Base-by-base conservation (phyloP, 805 yeast genomes). In the Kodamaea jinghongensis region DNA sequence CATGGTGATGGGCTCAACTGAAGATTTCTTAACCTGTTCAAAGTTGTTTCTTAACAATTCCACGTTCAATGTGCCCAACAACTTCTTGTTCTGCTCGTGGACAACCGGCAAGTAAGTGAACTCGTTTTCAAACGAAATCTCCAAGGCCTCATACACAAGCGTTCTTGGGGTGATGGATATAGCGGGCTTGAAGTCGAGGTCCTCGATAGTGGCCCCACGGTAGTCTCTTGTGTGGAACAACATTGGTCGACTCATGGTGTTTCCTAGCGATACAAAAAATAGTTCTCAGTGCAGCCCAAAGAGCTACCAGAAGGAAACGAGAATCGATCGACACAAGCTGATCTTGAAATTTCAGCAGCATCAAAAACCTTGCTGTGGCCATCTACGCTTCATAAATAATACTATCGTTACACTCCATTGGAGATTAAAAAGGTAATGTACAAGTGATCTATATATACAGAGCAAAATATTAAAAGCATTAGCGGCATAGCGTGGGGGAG, bases 131-230 rank as follows among this genome's bases (percentile, higher is more conserved):
- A 64, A 76, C n/a, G 81, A 68, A 28, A 76, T 60, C 47, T 76
- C 81, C 25, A 75, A 57, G 8, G 82, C 83, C 34, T 65, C 67
- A n/a, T 56, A 58, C 27, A 78, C 55, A 6, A 63, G 63, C 6
- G 78, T 73, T 12, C 64, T 53, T 1, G 81, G 80, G 35, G 67
- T 65, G 22, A 78, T 71, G 8, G 79, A 67, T 23, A 75, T 58
- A 15, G 82, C 82, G 1, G 83, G 83, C 30, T 73, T 71, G 35
- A 76, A 67, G 52, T 78, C 80, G 44, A 78, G 66, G 48, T 78
- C 83, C 52, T 78, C 83, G 5, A 78, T 70, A 2, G 79, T 75
- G 9, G 83, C 81, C 0, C 75, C 75, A 11, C 73, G 56, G 47
- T 69, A 69, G 52, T 69, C 73, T 31, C 62, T 49, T 16, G 49